Percentiles rank a stretch among this genome's conserved stretches.
Conservation (phyloP, 257 asterid species). For the Plantago major region DNA sequence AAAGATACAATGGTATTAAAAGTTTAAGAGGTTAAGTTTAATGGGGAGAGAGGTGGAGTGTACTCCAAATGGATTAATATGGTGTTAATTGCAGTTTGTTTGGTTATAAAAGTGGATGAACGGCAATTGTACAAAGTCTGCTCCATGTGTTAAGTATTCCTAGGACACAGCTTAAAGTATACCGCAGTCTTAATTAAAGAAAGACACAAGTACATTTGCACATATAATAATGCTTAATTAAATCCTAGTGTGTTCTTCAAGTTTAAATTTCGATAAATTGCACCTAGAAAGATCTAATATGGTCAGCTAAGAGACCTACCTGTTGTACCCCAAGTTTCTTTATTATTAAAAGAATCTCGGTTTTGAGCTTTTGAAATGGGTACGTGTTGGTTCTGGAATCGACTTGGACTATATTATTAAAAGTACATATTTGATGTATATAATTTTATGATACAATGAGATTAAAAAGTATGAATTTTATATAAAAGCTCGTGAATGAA, state of each 20-base stretch:
- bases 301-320: background rate
- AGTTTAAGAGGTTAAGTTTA: too few species aligned
- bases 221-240: background rate
- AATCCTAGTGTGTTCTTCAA: background rate
- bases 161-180: background rate
- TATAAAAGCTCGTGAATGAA: too few species aligned
- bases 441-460: too few species aligned
- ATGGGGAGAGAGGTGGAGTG: background rate
- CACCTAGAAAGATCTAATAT: background rate
- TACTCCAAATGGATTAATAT: slow-evolving; percentile 1
- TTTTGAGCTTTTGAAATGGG: too few species aligned
- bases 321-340: too few species aligned
- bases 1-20: too few species aligned
- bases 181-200: background rate
- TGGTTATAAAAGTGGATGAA: slow-evolving; percentile 12
- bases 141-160: background rate
- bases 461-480: too few species aligned
- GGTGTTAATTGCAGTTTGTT: slow-evolving; percentile 5
- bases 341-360: too few species aligned
- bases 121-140: slow-evolving; percentile 12
- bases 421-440: too few species aligned
- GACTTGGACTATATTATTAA: too few species aligned
- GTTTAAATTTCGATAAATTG: background rate
- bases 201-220: background rate
- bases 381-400: too few species aligned